Conservation (phyloP, 148 eudicot species). For the Amaranthus palmeri region DNA sequence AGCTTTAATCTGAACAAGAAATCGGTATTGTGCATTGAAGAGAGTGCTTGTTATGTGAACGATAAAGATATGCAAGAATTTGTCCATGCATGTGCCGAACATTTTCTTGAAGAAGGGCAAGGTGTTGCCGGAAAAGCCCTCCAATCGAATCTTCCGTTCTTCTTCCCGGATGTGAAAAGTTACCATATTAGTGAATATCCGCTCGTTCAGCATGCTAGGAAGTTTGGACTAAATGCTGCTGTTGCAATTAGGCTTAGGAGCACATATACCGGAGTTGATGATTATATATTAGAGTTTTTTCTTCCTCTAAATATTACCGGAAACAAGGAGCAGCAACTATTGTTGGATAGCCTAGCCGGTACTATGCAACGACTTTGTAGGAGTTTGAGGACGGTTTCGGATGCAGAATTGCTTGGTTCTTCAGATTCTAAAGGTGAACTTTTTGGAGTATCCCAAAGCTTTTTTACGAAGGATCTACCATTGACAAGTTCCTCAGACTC, state of each 20-base stretch:
- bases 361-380: conserved; percentile 77
- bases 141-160: conserved; percentile 71
- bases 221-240: conserved; percentile 62
- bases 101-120: conserved; percentile 76
- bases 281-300: conserved; percentile 82
- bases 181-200: conserved; percentile 77
- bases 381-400: conserved; percentile 70
- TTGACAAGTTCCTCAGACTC: not conserved
- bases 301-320: conserved; percentile 70
- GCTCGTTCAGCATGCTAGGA: conserved; percentile 88
- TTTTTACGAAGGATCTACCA: conserved; percentile 28
- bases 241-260: conserved; percentile 86
- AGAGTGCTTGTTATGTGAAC: conserved; percentile 63
- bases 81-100: conserved; percentile 64
- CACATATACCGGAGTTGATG: conserved; percentile 68
- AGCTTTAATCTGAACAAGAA: conserved; percentile 35
- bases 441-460: conserved; percentile 25
- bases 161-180: conserved; percentile 59
- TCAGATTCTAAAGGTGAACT: conserved; percentile 21
- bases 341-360: conserved; percentile 71
- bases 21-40: conserved; percentile 51
- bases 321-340: conserved; percentile 69
- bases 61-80: conserved; percentile 64
- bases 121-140: conserved; percentile 87
- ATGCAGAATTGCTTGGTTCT: conserved; percentile 47